Percentiles rank a stretch among this genome's conserved stretches.
These are phyloP conservation scores for Elsinoe necatrix DNA, from an alignment of 2,329 filamentous ascomycete species.

Conservation along the genomic window DNA sequence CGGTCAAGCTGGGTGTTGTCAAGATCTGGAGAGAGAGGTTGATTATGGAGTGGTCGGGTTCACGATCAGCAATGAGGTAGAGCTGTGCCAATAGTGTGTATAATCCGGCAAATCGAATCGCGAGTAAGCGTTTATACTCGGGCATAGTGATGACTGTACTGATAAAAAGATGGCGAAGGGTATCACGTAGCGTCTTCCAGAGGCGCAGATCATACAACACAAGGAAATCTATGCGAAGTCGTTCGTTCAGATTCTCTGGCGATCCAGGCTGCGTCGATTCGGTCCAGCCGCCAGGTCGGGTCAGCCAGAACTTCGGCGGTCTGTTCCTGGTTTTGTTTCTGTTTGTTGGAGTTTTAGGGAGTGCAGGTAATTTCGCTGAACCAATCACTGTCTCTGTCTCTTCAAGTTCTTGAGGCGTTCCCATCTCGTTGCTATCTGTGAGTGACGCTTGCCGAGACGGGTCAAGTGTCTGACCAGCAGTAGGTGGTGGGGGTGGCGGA, in stretches of 20 bases:
- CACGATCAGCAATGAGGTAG: conserved; percentile 89
- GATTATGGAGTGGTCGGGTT: conserved; percentile 97
- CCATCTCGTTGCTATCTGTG: conserved; percentile 9
- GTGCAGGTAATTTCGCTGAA: conserved; percentile 57
- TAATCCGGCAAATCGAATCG: conserved; percentile 84
- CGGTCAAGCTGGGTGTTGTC: conserved; percentile 91
- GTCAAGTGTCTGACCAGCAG: conserved; percentile 18
- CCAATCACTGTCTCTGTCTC: conserved; percentile 60
- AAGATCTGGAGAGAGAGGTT: conserved; percentile 94
- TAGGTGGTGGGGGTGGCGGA: conserved; percentile 54
- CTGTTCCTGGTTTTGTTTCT: conserved; percentile 44
- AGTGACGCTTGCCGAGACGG: conserved; percentile 3
- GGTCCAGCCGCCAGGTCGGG: conserved; percentile 61
- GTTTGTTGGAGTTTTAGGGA: conserved; percentile 70
- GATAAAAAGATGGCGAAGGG: conserved; percentile 88
- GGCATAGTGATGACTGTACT: conserved; percentile 93
- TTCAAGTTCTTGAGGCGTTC: conserved; percentile 45
- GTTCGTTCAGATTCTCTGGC: conserved; percentile 79
- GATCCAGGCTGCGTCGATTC: conserved; percentile 45
- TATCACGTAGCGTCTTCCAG: conserved; percentile 92
- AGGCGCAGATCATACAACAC: conserved; percentile 89
- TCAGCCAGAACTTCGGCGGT: conserved; percentile 76
- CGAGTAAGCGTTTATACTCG: conserved; percentile 89
- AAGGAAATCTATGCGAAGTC: conserved; percentile 86
- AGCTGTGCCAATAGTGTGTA: conserved; percentile 91